These are phyloP conservation scores for Dalbergia oliveri DNA, from an alignment of 306 rosid genomes.

Conservation along the genomic window DNA sequence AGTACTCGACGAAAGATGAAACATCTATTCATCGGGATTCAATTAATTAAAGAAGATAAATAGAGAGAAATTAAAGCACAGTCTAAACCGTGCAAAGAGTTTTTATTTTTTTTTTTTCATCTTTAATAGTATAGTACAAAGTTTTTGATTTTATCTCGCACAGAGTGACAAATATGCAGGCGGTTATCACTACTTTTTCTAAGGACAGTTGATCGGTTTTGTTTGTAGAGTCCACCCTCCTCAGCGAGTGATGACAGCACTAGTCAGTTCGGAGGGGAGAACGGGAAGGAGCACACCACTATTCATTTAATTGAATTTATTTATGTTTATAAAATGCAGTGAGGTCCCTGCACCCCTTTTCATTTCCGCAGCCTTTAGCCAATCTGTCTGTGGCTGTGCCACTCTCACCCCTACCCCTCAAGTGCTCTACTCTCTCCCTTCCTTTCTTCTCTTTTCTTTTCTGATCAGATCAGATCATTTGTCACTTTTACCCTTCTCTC, in stretches of 20 bases:
- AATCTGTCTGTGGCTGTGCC: slow-evolving; percentile 14
- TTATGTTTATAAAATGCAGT: not conserved
- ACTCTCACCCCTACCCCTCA: not conserved
- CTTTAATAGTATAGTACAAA: not conserved
- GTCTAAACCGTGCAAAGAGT: not conserved
- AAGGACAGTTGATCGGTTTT: not conserved
- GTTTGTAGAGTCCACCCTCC: slow-evolving; percentile 7
- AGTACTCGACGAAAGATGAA: slow-evolving; percentile 15
- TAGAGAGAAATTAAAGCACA: not conserved
- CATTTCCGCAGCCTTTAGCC: slow-evolving; percentile 16
- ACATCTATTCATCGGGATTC: not conserved
- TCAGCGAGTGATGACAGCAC: slow-evolving; percentile 25
- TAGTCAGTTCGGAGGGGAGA: slow-evolving; percentile 3
- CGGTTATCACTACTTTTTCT: not conserved
- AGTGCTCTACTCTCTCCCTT: not conserved
- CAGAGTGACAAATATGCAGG: slow-evolving; percentile 16
- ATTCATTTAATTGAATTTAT: not conserved
- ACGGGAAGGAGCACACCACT: not conserved
- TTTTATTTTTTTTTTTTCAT: too few species aligned
- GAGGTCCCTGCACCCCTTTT: not conserved
- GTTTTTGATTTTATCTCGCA: not conserved
- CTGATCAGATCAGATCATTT: not conserved
- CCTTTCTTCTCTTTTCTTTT: not conserved
- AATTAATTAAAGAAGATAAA: not conserved
- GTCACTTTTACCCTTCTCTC: not conserved